Percentiles rank a stretch among this genome's conserved stretches.
Evolutionary conservation across 352 stramenopile species (phyloP).

Genomic region (Phytophthora hibernalis): DNA sequence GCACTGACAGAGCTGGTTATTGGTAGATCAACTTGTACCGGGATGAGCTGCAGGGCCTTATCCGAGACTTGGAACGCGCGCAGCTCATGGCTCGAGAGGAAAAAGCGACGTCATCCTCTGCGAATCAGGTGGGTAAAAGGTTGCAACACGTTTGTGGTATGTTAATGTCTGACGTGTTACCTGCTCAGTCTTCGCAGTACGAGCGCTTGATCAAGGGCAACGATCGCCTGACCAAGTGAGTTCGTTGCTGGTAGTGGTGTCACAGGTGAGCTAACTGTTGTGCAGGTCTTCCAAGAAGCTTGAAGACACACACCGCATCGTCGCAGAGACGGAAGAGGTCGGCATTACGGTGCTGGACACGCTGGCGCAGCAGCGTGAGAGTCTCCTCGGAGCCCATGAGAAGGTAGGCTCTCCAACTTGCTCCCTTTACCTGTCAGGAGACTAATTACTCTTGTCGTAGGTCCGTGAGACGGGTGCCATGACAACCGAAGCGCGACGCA

Average conservation of each 20-base stretch:
- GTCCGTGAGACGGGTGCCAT: slow-evolving; percentile 78
- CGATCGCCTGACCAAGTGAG: slow-evolving; percentile 63
- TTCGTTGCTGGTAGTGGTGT: neutral
- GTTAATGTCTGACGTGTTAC: neutral
- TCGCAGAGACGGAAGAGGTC: slow-evolving; percentile 72
- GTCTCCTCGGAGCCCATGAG: slow-evolving; percentile 68
- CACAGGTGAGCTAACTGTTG: slow-evolving; percentile 1
- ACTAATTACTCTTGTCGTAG: slow-evolving; percentile 32
- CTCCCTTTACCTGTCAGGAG: neutral
- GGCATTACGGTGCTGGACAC: slow-evolving; percentile 78
- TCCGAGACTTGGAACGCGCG: slow-evolving; percentile 73
- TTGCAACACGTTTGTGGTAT: neutral
- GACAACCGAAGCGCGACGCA: slow-evolving; percentile 67
- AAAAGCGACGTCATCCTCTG: slow-evolving; percentile 35
- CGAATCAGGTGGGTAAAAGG: slow-evolving; percentile 36
- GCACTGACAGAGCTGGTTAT: neutral
- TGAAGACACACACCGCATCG: slow-evolving; percentile 70
- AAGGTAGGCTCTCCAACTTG: slow-evolving; percentile 41
- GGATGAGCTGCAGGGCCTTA: slow-evolving; percentile 72
- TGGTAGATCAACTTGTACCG: slow-evolving; percentile 71
- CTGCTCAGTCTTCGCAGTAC: slow-evolving; percentile 62
- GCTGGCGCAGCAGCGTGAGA: slow-evolving; percentile 73
- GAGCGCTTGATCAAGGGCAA: slow-evolving; percentile 74
- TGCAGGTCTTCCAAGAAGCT: slow-evolving; percentile 67
- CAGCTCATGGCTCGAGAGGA: slow-evolving; percentile 70